Evolutionary conservation across 1,284 basidiomycete species (phyloP).

Genomic region (Sporisorium graminicola): DNA sequence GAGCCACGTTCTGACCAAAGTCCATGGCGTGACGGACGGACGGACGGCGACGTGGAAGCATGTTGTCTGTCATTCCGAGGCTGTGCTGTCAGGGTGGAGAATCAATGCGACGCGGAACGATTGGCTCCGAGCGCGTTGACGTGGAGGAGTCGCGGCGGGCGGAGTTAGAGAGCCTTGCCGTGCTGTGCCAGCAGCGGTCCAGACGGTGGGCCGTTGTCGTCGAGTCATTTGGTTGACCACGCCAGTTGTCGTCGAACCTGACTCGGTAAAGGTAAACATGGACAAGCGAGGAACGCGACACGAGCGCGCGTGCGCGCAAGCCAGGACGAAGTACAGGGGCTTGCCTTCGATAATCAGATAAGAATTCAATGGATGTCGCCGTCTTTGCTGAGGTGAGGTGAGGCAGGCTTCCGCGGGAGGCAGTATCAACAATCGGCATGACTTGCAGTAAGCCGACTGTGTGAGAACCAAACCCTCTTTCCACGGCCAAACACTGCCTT

Average conservation of each 20-base stretch:
- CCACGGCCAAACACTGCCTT: no score
- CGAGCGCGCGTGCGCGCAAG: constrained; percentile 5
- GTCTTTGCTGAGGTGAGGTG: not conserved
- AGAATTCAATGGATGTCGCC: not conserved
- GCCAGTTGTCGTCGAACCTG: constrained; percentile 2
- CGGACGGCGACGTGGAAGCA: not conserved
- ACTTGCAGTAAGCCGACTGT: not conserved
- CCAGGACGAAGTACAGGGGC: not conserved
- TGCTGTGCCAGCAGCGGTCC: not conserved
- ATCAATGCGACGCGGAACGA: not conserved
- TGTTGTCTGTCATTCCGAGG: not conserved
- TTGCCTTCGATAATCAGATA: constrained; percentile 12
- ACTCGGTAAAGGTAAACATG: constrained; percentile 3
- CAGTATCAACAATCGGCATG: not conserved
- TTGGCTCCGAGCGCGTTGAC: constrained; percentile 8
- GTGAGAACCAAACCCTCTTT: not conserved
- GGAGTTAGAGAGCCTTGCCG: constrained; percentile 3
- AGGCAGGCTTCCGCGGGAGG: not conserved
- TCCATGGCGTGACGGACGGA: not conserved
- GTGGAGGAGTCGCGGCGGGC: constrained; percentile 3
- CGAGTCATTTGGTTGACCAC: constrained; percentile 12
- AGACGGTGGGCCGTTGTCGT: not conserved
- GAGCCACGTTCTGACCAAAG: not conserved
- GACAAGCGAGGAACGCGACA: constrained; percentile 11
- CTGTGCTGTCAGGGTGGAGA: constrained; percentile 2